These are phyloP conservation scores for Ploettnerulaceae sp. DNA, from an alignment of 2,329 filamentous ascomycete genomes.

Conservation along the genomic window DNA sequence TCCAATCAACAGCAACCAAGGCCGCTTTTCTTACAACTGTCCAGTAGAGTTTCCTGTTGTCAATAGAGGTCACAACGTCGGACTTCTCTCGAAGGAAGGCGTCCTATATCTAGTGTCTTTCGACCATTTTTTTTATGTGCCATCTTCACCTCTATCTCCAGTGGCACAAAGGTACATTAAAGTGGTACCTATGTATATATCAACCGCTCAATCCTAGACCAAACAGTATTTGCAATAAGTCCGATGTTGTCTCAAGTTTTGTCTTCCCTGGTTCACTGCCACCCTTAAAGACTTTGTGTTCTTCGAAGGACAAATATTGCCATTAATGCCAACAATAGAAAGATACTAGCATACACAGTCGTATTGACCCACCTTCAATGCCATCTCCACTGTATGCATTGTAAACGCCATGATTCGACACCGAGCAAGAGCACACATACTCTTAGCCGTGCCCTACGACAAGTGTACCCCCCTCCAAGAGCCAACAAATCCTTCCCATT, in stretches of 20 bases:
- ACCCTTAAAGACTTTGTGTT: background rate
- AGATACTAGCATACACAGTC: slow-evolving; percentile 34
- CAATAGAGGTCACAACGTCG: too few species aligned
- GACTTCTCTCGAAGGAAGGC: too few species aligned
- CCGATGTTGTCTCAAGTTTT: background rate
- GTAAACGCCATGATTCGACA: slow-evolving; percentile 31
- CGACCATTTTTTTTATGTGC: too few species aligned
- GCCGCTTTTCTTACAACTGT: too few species aligned
- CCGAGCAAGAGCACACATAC: slow-evolving; percentile 32
- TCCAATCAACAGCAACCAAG: background rate
- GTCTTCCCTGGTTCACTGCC: slow-evolving; percentile 1
- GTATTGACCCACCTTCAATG: slow-evolving; percentile 25
- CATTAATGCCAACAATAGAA: slow-evolving; percentile 30
- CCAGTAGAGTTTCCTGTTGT: too few species aligned
- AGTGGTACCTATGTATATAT: too few species aligned
- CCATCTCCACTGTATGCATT: slow-evolving; percentile 34
- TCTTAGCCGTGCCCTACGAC: slow-evolving; percentile 25
- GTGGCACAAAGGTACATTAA: too few species aligned
- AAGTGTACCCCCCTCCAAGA: slow-evolving; percentile 19
- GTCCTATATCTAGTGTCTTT: too few species aligned
- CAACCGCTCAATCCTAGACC: too few species aligned
- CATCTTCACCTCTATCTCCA: too few species aligned
- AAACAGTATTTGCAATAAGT: too few species aligned
- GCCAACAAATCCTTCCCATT: slow-evolving; percentile 13
- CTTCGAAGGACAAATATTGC: slow-evolving; percentile 16